Conservation (phyloP, 495 filamentous ascomycete species). For the Aspergillus diversus region DNA sequence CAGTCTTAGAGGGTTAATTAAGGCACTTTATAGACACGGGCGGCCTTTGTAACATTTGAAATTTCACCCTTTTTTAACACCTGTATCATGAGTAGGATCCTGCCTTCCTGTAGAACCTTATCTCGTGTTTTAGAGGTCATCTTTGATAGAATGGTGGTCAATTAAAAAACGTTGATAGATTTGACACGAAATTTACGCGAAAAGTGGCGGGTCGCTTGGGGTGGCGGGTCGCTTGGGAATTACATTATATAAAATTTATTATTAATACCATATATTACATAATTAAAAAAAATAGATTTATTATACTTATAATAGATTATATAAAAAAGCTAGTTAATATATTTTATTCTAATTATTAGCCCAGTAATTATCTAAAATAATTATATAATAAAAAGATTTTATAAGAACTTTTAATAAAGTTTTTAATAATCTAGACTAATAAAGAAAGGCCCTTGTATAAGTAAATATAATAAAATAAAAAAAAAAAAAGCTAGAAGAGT, state of each 20-base stretch:
- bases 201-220: no score
- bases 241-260: constrained; percentile 8
- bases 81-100: background rate
- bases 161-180: background rate
- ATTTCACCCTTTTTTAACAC: background rate
- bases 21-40: background rate
- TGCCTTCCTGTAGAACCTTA: background rate
- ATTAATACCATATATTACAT: background rate
- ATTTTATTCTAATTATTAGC: background rate
- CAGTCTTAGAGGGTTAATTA: no score
- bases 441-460: background rate
- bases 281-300: background rate
- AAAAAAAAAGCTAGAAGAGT: background rate
- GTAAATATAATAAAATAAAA: background rate
- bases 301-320: background rate
- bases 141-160: background rate
- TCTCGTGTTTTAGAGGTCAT: background rate
- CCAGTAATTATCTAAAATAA: background rate
- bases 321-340: background rate
- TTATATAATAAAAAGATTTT: background rate
- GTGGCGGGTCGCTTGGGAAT: no score
- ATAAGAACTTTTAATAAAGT: background rate
- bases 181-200: no score
- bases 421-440: background rate
- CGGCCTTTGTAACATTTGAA: background rate